Conservation (phyloP, 192 early-diverging fungal species). For the Backusella macrospora region DNA sequence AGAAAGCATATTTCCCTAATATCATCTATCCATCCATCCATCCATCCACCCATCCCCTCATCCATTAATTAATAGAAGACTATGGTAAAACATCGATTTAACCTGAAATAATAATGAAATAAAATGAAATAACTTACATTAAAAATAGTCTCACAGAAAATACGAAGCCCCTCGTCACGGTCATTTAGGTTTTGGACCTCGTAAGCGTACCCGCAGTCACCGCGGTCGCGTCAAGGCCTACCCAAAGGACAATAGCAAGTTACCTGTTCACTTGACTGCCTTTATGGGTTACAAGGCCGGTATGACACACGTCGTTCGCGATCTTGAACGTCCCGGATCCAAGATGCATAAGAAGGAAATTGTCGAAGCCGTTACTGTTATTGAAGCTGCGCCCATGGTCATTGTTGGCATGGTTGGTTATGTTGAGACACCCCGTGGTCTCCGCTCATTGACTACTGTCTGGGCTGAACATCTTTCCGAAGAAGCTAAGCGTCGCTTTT, state of each 20-base stretch:
- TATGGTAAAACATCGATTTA: conserved; percentile 5
- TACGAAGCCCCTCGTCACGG: conserved; percentile 98
- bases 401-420: conserved; percentile 99
- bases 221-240: conserved; percentile 98
- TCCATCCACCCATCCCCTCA: conserved; percentile 20
- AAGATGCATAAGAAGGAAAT: conserved; percentile 99
- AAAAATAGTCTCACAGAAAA: conserved; percentile 79
- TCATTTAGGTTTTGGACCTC: conserved; percentile 62
- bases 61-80: conserved; percentile 5
- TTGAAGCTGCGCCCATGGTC: conserved; percentile 97
- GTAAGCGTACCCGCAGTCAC: conserved; percentile 92
- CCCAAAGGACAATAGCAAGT: conserved; percentile 95
- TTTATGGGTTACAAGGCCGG: conserved; percentile 99
- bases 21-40: conserved; percentile 32
- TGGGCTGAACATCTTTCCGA: conserved; percentile 99
- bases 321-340: conserved; percentile 97
- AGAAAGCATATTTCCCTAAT: not conserved
- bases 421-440: conserved; percentile 97
- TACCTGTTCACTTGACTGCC: conserved; percentile 97
- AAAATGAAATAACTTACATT: not conserved
- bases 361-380: conserved; percentile 97
- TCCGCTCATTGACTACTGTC: conserved; percentile 98
- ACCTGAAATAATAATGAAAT: not conserved
- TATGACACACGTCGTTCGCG: conserved; percentile 99
- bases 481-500: conserved; percentile 98